These are phyloP conservation scores for Globisporangium canariense DNA, from an alignment of 352 stramenopile species.

Conservation along the genomic window DNA sequence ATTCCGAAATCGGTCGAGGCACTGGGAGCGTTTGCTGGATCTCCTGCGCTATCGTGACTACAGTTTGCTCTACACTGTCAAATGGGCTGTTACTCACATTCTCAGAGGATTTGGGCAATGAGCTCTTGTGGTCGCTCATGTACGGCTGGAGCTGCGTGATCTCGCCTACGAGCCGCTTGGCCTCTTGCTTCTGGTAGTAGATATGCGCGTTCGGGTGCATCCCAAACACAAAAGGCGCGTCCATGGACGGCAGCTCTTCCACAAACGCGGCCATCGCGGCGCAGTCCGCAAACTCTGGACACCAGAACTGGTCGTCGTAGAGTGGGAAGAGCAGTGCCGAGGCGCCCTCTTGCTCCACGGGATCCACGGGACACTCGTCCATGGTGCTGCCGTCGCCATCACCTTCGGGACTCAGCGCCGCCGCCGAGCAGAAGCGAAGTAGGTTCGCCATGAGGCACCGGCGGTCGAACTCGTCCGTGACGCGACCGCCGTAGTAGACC, in stretches of 20 bases:
- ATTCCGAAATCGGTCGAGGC: background rate
- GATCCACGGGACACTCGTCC: background rate
- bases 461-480: constrained; percentile 82
- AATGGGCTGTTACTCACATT: background rate
- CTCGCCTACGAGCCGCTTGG: constrained; percentile 32
- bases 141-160: constrained; percentile 39
- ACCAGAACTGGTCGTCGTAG: constrained; percentile 35
- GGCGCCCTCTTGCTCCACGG: background rate
- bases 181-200: constrained; percentile 60
- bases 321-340: constrained; percentile 19
- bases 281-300: constrained; percentile 35
- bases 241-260: constrained; percentile 40
- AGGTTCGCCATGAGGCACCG: constrained; percentile 68
- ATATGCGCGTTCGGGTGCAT: constrained; percentile 83
- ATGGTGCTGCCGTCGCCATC: background rate
- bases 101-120: background rate
- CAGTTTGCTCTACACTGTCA: constrained; percentile 15
- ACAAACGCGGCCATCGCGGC: constrained; percentile 48
- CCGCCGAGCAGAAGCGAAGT: constrained; percentile 50
- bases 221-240: constrained; percentile 70
- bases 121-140: background rate
- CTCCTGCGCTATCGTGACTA: constrained; percentile 18
- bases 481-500: constrained; percentile 79
- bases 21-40: constrained; percentile 29
- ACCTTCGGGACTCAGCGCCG: constrained; percentile 13